These are phyloP conservation scores for Exophiala alcalophila DNA, from an alignment of 2,329 filamentous ascomycete genomes.

Conservation along the genomic window DNA sequence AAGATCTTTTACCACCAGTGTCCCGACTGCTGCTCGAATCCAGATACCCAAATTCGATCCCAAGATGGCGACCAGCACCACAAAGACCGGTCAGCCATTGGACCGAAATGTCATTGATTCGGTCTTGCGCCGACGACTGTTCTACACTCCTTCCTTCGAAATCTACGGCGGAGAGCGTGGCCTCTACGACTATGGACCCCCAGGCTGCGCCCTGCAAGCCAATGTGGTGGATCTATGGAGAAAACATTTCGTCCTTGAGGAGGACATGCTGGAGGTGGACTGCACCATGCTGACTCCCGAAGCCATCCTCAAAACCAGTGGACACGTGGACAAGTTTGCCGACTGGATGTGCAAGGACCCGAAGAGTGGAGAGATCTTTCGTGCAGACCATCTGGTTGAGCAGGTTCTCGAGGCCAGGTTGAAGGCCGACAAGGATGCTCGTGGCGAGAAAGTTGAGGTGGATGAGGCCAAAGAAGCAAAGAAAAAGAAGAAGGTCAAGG, in stretches of 20 bases:
- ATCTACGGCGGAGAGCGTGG: slow-evolving; percentile 88
- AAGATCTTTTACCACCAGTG: slow-evolving; percentile 43
- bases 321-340: slow-evolving; percentile 96
- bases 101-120: slow-evolving; percentile 79
- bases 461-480: slow-evolving; percentile 77
- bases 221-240: slow-evolving; percentile 87
- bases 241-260: slow-evolving; percentile 88
- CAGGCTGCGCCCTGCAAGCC: slow-evolving; percentile 79
- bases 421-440: slow-evolving; percentile 88
- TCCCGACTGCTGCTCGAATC: slow-evolving; percentile 32
- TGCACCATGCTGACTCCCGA: slow-evolving; percentile 91
- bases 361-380: slow-evolving; percentile 93
- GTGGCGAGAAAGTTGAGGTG: slow-evolving; percentile 66
- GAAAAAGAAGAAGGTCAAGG: slow-evolving; percentile 83
- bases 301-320: slow-evolving; percentile 89
- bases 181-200: slow-evolving; percentile 90
- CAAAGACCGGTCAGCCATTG: slow-evolving; percentile 84
- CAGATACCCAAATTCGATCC: slow-evolving; percentile 34
- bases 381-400: slow-evolving; percentile 95
- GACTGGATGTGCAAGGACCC: slow-evolving; percentile 99
- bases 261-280: slow-evolving; percentile 94
- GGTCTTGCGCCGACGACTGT: slow-evolving; percentile 81
- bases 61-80: slow-evolving; percentile 64
- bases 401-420: slow-evolving; percentile 83
- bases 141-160: slow-evolving; percentile 94